phyloP scores from a whole-genome alignment of 2,329 filamentous ascomycete species.

The Sporothrix inflata region DNA sequence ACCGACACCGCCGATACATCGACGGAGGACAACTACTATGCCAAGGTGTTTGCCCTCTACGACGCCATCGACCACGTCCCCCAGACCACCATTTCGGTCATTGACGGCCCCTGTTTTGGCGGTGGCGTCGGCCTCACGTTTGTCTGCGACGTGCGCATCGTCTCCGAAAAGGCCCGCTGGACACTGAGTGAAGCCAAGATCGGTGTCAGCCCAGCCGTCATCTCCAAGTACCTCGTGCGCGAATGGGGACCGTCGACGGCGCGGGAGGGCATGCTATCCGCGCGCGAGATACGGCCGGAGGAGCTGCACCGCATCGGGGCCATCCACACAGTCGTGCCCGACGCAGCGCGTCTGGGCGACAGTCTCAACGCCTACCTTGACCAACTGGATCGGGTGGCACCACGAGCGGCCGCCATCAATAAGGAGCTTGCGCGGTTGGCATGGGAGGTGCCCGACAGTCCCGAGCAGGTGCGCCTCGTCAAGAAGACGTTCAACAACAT shows the following conservation, averaged over 20 bases:
- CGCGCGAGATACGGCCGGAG: conserved; percentile 36
- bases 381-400: conserved; percentile 12
- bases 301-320: conserved; percentile 38
- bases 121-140: conserved; percentile 47
- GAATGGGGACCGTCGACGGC: conserved; percentile 43
- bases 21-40: not conserved
- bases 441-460: conserved; percentile 22
- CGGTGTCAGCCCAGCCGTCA: conserved; percentile 41
- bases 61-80: conserved; percentile 42
- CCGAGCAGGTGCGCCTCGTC: not conserved
- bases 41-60: conserved; percentile 39
- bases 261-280: conserved; percentile 43
- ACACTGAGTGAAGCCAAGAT: conserved; percentile 45
- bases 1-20: not conserved
- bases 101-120: conserved; percentile 46
- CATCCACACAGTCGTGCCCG: conserved; percentile 35
- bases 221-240: conserved; percentile 43
- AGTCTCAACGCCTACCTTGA: conserved; percentile 1
- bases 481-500: conserved; percentile 22
- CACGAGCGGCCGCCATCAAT: conserved; percentile 24
- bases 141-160: conserved; percentile 44
- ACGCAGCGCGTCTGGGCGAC: conserved; percentile 28
- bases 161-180: conserved; percentile 25
- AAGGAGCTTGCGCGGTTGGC: conserved; percentile 25
- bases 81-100: conserved; percentile 44